A percentile compares a stretch with the other conserved stretches of the same genome.
These are phyloP conservation scores for Scenedesmus sp. DNA, from an alignment of 163 green algal genomes.

Conservation along the genomic window DNA sequence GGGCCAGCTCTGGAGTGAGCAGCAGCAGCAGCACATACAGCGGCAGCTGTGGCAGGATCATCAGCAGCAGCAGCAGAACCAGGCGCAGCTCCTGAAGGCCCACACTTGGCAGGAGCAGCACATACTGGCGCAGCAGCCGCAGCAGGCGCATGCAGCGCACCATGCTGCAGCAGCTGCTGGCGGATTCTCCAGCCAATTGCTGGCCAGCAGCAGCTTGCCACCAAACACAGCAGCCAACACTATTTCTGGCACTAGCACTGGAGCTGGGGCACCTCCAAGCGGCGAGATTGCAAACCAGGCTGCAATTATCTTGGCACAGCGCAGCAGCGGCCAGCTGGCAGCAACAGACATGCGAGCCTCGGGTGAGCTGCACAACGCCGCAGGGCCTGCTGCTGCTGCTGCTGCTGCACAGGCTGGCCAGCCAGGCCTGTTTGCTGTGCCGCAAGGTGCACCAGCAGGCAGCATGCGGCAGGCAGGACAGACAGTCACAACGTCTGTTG, in stretches of 20 bases:
- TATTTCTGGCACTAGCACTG: neutral
- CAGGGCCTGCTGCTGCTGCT: neutral
- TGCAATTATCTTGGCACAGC: neutral
- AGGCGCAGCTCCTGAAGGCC: neutral
- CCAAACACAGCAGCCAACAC: neutral
- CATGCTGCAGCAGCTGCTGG: neutral
- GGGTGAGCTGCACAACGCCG: neutral
- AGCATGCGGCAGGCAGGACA: neutral
- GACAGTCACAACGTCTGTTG: neutral
- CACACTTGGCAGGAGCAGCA: neutral
- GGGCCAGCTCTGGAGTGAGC: neutral
- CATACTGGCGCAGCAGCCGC: neutral
- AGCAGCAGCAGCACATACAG: neutral
- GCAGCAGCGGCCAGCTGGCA: neutral
- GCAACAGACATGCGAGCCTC: neutral
- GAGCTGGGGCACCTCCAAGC: neutral
- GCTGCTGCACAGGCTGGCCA: neutral
- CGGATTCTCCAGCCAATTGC: neutral
- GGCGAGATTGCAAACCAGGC: neutral
- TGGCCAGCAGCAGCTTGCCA: neutral
- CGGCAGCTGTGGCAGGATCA: neutral
- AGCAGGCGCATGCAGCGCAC: neutral
- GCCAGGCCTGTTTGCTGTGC: neutral
- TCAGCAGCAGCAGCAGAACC: neutral
- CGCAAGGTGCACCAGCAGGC: neutral